Percentiles rank a stretch among this genome's conserved stretches.
These are phyloP conservation scores for Diplosphaera chodatii DNA, from an alignment of 139 green algal species.

Conservation along the genomic window DNA sequence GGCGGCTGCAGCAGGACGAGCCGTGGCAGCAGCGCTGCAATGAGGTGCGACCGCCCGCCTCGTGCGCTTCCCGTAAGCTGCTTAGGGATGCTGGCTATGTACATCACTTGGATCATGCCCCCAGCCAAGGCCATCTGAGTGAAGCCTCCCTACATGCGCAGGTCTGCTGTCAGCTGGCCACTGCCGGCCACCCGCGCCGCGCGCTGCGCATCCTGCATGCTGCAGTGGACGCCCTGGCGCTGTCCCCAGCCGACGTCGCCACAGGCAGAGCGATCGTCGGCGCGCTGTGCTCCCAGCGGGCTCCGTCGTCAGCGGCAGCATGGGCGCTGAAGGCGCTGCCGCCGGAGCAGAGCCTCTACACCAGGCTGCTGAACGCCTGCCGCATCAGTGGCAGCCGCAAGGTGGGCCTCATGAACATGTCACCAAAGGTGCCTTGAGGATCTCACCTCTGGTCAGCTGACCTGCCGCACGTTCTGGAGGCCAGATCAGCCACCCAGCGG, in stretches of 20 bases:
- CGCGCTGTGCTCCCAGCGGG: neutral
- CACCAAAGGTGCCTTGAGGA: no score
- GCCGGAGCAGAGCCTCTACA: neutral
- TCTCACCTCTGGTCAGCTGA: no score
- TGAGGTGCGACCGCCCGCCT: no score
- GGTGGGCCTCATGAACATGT: no score
- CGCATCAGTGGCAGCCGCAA: neutral
- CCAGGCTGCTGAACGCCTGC: neutral
- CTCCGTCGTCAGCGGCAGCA: neutral
- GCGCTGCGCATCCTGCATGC: neutral
- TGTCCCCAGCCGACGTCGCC: neutral
- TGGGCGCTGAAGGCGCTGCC: neutral
- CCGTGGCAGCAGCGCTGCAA: neutral
- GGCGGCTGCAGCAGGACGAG: neutral
- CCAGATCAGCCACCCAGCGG: no score
- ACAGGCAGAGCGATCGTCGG: neutral
- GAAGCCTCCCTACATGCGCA: neutral
- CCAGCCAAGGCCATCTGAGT: no score
- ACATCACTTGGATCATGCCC: no score
- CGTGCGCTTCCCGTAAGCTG: no score
- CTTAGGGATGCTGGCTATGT: no score
- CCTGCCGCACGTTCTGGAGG: no score
- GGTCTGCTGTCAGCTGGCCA: neutral
- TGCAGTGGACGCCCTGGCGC: neutral
- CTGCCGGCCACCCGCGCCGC: neutral